A percentile compares a stretch with the other conserved stretches of the same genome.
Evolutionary conservation across 106 monocot species (phyloP).

Genomic region (Dendrobium nobile): DNA sequence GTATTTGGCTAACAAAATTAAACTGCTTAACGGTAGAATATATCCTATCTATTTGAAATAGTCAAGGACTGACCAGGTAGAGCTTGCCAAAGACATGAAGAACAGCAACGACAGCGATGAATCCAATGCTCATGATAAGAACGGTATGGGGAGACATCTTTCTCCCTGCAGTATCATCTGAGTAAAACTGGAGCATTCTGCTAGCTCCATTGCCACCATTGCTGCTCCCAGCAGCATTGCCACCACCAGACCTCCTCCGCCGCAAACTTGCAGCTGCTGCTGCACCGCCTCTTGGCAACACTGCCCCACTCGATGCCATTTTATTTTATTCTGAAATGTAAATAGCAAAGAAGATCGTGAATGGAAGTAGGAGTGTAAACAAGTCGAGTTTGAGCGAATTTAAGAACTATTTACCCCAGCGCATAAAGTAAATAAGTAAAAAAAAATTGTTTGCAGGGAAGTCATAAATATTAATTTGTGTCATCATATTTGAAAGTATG

Average conservation of each 20-base stretch:
- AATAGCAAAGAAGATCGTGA: no score
- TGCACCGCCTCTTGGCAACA: constrained; percentile 53
- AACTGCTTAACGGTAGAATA: no score
- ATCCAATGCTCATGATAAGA: constrained; percentile 83
- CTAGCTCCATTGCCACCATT: constrained; percentile 16
- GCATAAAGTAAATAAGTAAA: no score
- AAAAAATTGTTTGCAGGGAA: no score
- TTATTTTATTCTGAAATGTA: constrained; percentile 5
- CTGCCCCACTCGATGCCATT: constrained; percentile 80
- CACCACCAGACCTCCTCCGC: constrained; percentile 39
- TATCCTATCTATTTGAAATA: no score
- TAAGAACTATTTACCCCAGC: no score
- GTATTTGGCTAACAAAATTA: no score
- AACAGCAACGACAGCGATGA: constrained; percentile 67
- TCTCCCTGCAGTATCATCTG: constrained; percentile 65
- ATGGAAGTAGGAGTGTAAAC: no score
- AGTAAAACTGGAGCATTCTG: constrained; percentile 93
- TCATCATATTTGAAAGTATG: no score
- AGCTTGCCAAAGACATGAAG: constrained; percentile 81
- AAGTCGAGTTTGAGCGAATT: no score
- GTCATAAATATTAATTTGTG: no score
- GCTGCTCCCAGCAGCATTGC: no score
- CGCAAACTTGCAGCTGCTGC: constrained; percentile 64
- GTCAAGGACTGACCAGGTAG: constrained; percentile 12
- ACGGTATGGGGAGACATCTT: constrained; percentile 81